Percentiles rank a stretch among this genome's conserved stretches.
phyloP scores from a whole-genome alignment of 2,329 filamentous ascomycete genomes.

The Xylaria sp. region DNA sequence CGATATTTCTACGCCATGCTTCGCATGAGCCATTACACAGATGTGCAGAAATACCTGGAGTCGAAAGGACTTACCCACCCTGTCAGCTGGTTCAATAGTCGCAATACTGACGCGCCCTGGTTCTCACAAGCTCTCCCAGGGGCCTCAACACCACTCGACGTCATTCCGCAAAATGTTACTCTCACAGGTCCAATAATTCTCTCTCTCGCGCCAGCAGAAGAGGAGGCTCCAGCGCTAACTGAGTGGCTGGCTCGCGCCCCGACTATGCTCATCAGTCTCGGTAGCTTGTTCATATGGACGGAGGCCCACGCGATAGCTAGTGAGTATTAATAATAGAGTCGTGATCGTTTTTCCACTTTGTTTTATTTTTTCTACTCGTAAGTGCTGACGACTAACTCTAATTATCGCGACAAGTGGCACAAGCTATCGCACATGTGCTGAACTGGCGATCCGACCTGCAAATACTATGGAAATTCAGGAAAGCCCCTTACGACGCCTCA shows the following conservation, averaged over 20 bases:
- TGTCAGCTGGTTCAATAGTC: slow-evolving; percentile 29
- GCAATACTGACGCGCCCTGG: slow-evolving; percentile 33
- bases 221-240: slow-evolving; percentile 29
- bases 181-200: slow-evolving; percentile 38
- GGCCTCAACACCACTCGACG: slow-evolving; percentile 37
- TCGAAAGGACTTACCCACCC: slow-evolving; percentile 34
- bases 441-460: slow-evolving; percentile 21
- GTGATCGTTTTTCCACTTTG: background rate
- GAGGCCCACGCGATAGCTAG: slow-evolving; percentile 28
- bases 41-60: slow-evolving; percentile 24
- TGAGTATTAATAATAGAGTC: background rate
- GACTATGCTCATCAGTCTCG: slow-evolving; percentile 40
- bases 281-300: slow-evolving; percentile 31
- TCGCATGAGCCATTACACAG: slow-evolving; percentile 25
- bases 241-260: slow-evolving; percentile 38
- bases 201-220: slow-evolving; percentile 27
- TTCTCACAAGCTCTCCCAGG: slow-evolving; percentile 35
- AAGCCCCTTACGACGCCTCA: background rate
- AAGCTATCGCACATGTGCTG: slow-evolving; percentile 33
- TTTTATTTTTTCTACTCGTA: background rate
- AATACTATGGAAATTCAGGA: slow-evolving; percentile 39
- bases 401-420: slow-evolving; percentile 22
- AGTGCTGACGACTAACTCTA: background rate
- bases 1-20: slow-evolving; percentile 34
- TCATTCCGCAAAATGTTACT: slow-evolving; percentile 39